phyloP scores from a whole-genome alignment of 225 moss, liverwort and hornwort genomes.

The Lunularia cruciata region DNA sequence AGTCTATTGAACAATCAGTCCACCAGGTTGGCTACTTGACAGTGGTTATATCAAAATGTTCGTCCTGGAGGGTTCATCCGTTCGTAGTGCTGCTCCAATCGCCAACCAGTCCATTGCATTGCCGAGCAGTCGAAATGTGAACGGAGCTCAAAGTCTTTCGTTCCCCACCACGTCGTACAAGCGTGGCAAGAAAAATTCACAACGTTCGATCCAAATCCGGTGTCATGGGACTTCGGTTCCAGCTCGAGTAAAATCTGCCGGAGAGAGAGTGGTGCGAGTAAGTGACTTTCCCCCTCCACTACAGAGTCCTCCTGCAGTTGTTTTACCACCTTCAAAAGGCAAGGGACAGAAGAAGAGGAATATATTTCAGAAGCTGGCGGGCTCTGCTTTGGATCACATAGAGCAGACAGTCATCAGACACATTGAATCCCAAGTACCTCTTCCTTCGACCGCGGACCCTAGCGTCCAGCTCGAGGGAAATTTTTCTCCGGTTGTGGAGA shows the following conservation, averaged over 20 bases:
- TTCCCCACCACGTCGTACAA: neutral
- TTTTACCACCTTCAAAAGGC: too few species aligned
- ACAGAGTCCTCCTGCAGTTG: too few species aligned
- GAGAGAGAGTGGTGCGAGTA: neutral
- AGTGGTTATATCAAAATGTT: conserved; percentile 18
- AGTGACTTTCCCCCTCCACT: too few species aligned
- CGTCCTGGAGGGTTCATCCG: conserved; percentile 5
- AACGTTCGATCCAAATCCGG: neutral
- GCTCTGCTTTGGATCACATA: conserved; percentile 49
- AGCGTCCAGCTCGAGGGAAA: conserved; percentile 76
- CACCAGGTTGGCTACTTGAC: neutral
- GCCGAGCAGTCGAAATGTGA: neutral
- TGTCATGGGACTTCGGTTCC: conserved; percentile 4
- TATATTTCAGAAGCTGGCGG: conserved; percentile 55
- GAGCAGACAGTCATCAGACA: conserved; percentile 54
- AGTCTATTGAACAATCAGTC: too few species aligned
- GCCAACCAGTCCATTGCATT: neutral
- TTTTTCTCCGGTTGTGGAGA: conserved; percentile 66
- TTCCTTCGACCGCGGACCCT: conserved; percentile 80
- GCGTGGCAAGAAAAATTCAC: neutral
- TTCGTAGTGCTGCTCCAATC: neutral
- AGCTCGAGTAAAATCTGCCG: neutral
- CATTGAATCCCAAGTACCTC: conserved; percentile 39
- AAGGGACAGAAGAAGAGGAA: conserved; percentile 34
- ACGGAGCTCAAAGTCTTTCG: neutral